These are phyloP conservation scores for Sporothrix humicola DNA, from an alignment of 2,329 filamentous ascomycete species.

Conservation along the genomic window DNA sequence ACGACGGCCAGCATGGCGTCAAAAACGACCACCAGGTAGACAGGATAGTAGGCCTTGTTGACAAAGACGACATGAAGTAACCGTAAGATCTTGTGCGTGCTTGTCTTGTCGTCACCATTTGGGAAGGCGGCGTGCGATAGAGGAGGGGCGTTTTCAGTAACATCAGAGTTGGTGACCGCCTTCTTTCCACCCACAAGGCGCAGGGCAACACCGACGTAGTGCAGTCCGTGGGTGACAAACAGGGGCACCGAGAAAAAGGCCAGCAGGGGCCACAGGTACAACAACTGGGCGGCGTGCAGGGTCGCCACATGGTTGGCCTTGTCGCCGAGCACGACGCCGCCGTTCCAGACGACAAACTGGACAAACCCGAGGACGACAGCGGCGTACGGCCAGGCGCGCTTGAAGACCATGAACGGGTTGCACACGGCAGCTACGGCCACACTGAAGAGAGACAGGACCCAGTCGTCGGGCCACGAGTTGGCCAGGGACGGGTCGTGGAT, in stretches of 20 bases:
- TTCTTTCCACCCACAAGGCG: background rate
- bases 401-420: conserved; percentile 55
- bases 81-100: conserved; percentile 18
- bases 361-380: conserved; percentile 70
- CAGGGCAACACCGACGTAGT: background rate
- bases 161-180: background rate
- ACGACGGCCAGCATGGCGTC: conserved; percentile 57
- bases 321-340: conserved; percentile 90
- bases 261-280: conserved; percentile 93
- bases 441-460: conserved; percentile 65
- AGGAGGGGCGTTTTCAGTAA: background rate
- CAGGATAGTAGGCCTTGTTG: conserved; percentile 46
- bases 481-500: conserved; percentile 61
- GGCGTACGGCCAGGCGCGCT: conserved; percentile 64
- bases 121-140: conserved; percentile 1
- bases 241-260: conserved; percentile 88
- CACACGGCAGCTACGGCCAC: conserved; percentile 62
- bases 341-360: conserved; percentile 83
- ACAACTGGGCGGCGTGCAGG: conserved; percentile 86
- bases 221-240: conserved; percentile 50
- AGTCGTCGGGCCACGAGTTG: conserved; percentile 58
- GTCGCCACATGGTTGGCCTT: conserved; percentile 93
- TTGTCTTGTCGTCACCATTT: background rate
- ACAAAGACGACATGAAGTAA: conserved; percentile 41
- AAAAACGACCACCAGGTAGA: conserved; percentile 48